These are phyloP conservation scores for Haplographium delicatum DNA, from an alignment of 495 filamentous ascomycete species.

Conservation along the genomic window DNA sequence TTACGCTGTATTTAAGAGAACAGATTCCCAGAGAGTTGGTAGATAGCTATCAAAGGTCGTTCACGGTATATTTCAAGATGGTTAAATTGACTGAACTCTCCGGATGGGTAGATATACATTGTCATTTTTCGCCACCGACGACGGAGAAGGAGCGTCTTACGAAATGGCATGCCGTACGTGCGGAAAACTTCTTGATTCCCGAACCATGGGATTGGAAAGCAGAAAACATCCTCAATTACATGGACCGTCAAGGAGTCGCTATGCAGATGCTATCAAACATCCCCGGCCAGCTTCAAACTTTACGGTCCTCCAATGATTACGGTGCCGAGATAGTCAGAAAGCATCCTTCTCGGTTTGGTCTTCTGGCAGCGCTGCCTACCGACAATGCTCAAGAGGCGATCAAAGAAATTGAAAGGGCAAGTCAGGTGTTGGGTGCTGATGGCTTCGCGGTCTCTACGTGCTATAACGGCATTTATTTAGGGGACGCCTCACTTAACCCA, in stretches of 20 bases:
- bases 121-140: neutral
- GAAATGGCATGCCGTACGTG: neutral
- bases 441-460: neutral
- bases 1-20: no score
- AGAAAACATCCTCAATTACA: neutral
- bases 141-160: neutral
- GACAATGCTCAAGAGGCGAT: neutral
- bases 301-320: neutral
- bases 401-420: neutral
- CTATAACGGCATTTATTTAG: neutral
- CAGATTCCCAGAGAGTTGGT: no score
- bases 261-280: slow-evolving; percentile 9
- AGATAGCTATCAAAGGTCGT: no score
- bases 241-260: neutral
- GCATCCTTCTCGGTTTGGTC: slow-evolving; percentile 3
- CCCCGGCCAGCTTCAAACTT: neutral
- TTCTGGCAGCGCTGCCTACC: slow-evolving; percentile 1
- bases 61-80: no score
- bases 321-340: neutral
- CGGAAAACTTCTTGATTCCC: neutral
- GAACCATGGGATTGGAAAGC: neutral
- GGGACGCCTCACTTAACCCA: neutral
- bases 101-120: slow-evolving; percentile 4
- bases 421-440: neutral
- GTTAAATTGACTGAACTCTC: neutral